phyloP scores from a whole-genome alignment of 148 eudicot species.

The Vaccinium myrtillus region DNA sequence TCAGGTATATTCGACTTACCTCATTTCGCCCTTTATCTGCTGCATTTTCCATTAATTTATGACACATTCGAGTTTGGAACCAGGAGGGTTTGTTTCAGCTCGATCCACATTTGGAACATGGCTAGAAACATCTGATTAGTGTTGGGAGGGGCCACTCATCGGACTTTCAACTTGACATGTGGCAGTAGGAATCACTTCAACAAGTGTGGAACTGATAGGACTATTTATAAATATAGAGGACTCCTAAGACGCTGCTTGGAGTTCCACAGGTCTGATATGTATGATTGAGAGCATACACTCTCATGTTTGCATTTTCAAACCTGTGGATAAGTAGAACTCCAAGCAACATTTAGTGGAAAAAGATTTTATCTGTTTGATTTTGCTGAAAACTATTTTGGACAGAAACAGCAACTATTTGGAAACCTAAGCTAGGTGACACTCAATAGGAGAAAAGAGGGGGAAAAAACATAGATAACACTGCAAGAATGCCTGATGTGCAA shows the following conservation, averaged over 20 bases:
- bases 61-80: neutral
- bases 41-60: neutral
- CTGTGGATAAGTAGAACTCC: neutral
- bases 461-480: no score
- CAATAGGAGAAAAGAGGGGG: neutral
- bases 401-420: neutral
- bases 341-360: neutral
- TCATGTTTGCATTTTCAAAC: neutral
- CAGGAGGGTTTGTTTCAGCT: neutral
- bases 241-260: neutral
- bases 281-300: neutral
- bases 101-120: neutral
- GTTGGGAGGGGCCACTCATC: neutral
- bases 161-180: neutral
- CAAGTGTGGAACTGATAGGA: neutral
- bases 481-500: neutral
- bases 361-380: neutral
- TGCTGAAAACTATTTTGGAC: neutral
- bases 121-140: neutral
- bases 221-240: neutral
- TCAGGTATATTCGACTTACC: slow-evolving; percentile 49
- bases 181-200: neutral
- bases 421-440: neutral
- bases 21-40: neutral
- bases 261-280: neutral